Evolutionary conservation across 371 early-diverging fungal species (phyloP), one percentile per base, ranked within the genome.

Genomic region (Phascolomyces articulosus): DNA sequence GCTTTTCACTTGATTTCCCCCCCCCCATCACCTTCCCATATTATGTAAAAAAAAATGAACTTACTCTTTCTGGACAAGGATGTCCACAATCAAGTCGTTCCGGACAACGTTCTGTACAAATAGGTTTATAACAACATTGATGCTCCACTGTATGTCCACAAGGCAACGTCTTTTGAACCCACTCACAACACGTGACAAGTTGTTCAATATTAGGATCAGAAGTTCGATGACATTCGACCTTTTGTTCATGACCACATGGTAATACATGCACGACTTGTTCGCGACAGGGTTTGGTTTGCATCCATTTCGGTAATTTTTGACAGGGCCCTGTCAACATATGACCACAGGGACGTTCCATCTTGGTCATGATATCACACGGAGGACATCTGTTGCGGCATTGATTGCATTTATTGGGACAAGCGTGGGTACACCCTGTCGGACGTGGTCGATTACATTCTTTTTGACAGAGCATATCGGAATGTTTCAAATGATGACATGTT

Each of bases 351-450:
- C 71, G 49, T 4, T 21, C 23, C 15, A 68, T 29, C 16, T 27
- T 34, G 3, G 24, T 34, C 7, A 41, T n/a, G 23, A 60, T 54
- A 15, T 48, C 34, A 47, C 79, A 82, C 21, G 79, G 77, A 20
- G 77, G 74, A 58, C 82, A 82, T 1, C 49, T n/a, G 2, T 69
- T 58, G 15, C 64, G 44, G 23, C 81, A 80, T 28, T 70, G 69
- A 27, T 58, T 66, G 41, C 82, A 81, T 28, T 60, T 69, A 15
- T 68, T 75, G 1, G 58, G 60, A 60, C 82, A 82, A 1, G 41
- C n/a, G 23, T 82, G 82, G 0, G n/a, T 40, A 49, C 82, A 82
- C 2, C 71, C 44, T 16, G 1, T 0, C 4, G 44, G 66, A 1
- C 82, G 66, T 2, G 58, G 28, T 11, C 79, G 67, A 23, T 60